These are phyloP conservation scores for Aspergillus coremiiformis DNA, from an alignment of 495 filamentous ascomycete species.

Conservation along the genomic window DNA sequence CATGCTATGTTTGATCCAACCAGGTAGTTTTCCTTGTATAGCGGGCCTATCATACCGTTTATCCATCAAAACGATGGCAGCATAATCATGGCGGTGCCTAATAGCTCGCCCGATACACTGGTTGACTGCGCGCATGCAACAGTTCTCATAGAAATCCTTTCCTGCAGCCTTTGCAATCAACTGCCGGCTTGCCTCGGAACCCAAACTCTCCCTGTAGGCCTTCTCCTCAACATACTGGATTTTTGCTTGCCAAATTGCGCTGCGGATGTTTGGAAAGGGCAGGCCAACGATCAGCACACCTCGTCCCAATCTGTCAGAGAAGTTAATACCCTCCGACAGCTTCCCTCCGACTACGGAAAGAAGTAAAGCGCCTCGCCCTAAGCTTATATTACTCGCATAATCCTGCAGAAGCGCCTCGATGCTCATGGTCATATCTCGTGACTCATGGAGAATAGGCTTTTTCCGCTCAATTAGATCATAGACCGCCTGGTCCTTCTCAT, in stretches of 20 bases:
- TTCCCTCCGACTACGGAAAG: slow-evolving; percentile 95
- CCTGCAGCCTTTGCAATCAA: slow-evolving; percentile 54
- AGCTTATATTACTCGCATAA: slow-evolving; percentile 64
- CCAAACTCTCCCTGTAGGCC: slow-evolving; percentile 38
- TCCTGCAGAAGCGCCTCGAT: slow-evolving; percentile 61
- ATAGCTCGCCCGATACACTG: slow-evolving; percentile 93
- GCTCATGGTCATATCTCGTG: slow-evolving; percentile 39
- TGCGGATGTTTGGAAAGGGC: slow-evolving; percentile 86
- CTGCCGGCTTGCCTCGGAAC: slow-evolving; percentile 28
- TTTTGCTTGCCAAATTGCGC: slow-evolving; percentile 87
- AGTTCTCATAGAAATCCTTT: slow-evolving; percentile 86
- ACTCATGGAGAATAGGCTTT: slow-evolving; percentile 63
- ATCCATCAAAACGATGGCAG: slow-evolving; percentile 81
- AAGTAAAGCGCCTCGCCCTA: slow-evolving; percentile 65
- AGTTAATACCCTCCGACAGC: slow-evolving; percentile 96
- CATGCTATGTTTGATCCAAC: slow-evolving; percentile 65
- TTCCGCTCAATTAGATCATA: slow-evolving; percentile 41
- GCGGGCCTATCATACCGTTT: slow-evolving; percentile 60
- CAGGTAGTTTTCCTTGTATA: slow-evolving; percentile 73
- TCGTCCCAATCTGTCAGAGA: slow-evolving; percentile 83
- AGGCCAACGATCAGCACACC: slow-evolving; percentile 85
- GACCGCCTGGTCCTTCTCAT: slow-evolving; percentile 23
- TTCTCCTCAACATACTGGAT: slow-evolving; percentile 77
- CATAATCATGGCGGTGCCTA: slow-evolving; percentile 80
- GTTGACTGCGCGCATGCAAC: slow-evolving; percentile 94